Conservation (phyloP, 345 rosid genomes). For the Acer campestre region DNA sequence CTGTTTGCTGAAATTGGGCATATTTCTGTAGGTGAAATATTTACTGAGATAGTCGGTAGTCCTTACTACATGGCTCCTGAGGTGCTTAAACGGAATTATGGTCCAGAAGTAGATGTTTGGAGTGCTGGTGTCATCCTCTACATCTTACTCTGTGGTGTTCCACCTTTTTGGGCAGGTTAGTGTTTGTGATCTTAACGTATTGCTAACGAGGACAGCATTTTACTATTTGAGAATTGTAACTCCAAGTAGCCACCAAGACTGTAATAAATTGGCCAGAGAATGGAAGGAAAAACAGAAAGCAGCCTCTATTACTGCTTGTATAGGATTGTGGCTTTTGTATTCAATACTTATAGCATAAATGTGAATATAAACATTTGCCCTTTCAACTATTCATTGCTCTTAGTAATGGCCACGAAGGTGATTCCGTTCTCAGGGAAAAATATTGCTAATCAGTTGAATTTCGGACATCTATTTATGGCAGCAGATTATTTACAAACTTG, state of each 20-base stretch:
- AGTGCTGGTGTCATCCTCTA: slow-evolving; percentile 96
- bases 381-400: too few relatives aligned
- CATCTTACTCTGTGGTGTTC: slow-evolving; percentile 91
- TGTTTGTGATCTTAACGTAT: slow-evolving; percentile 11
- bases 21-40: slow-evolving; percentile 65
- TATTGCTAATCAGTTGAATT: neutral
- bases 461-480: neutral
- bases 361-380: neutral
- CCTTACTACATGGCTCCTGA: slow-evolving; percentile 99
- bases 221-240: neutral
- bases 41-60: slow-evolving; percentile 93
- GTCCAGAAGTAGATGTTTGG: slow-evolving; percentile 96
- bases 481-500: neutral
- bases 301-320: neutral
- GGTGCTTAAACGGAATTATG: slow-evolving; percentile 82
- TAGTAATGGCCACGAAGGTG: neutral
- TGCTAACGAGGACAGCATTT: neutral
- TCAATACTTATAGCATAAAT: neutral
- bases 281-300: neutral
- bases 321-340: neutral
- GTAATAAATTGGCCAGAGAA: neutral
- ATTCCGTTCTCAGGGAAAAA: neutral
- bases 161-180: slow-evolving; percentile 99
- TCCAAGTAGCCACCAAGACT: neutral
- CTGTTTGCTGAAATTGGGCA: slow-evolving; percentile 19